Base-by-base conservation (phyloP, 192 early-diverging fungal species). In the Backusella morwellensis region DNA sequence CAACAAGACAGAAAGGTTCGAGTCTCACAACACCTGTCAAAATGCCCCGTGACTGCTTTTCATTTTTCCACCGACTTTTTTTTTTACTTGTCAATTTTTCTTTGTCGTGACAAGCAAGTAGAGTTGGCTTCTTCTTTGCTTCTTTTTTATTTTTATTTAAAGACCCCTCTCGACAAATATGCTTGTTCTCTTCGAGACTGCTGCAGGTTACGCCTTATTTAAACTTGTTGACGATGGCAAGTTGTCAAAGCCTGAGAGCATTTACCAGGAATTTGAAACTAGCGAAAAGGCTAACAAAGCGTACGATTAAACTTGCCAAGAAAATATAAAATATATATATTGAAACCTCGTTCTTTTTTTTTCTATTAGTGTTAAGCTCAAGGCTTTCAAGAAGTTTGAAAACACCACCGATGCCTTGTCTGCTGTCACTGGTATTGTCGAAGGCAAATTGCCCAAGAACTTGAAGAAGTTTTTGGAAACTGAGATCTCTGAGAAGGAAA, bases 351-450 rank as follows among this genome's bases (percentile, higher is more conserved):
- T 52, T 36, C 9, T 26, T 32, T 3, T 32, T 3, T 32, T 32
- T 32, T 32, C 32, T 32, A 26, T 74, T 73, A 92, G 92, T 71
- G 90, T 97, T 68, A 98, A 98, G 89, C 90, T 99, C 75, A 90
- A 96, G 83, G 95, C 95, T 72, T 98, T 99, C 85, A 90, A 92
- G 72, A 98, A 98, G 88, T 99, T 99, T 85, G 97, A 97, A 80
- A 98, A 97, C 90, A 99, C 97, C 34, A 96, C 93, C 74, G 97
- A 98, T 82, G 98, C 98, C 34, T 90, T 99, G 84, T 91, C 94
- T 41, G 96, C 98, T 34, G 94, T 97, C 71, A 98, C 95, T n/a
- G 96, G 93, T 67, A 82, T 99, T 73, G 92, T 97, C 38, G 98
- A 99, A 87, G 97, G 97, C 59, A 96, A 98, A 89, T 87, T 99